Evolutionary conservation across 2,329 filamentous ascomycete species (phyloP).

Genomic region (Endoconidiophora polonica): DNA sequence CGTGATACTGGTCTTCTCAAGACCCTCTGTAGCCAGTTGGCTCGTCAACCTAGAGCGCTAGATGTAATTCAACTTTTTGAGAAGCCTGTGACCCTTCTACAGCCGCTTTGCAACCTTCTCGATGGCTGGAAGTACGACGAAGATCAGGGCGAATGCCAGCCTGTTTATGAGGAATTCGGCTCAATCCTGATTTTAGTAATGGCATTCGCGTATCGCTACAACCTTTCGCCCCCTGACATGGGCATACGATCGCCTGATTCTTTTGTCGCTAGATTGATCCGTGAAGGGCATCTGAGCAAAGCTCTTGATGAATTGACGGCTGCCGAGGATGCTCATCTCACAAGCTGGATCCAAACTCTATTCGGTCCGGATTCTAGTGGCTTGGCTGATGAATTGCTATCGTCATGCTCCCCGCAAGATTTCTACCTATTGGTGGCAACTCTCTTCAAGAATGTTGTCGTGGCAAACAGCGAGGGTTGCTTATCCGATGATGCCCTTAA

Average conservation of each 20-base stretch:
- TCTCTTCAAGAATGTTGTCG: slow-evolving; percentile 57
- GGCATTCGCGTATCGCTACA: slow-evolving; percentile 61
- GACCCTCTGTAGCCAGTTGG: slow-evolving; percentile 54
- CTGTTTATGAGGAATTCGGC: slow-evolving; percentile 74
- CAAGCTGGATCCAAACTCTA: slow-evolving; percentile 60
- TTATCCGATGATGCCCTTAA: slow-evolving; percentile 55
- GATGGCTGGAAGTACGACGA: slow-evolving; percentile 71
- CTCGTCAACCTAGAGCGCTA: slow-evolving; percentile 52
- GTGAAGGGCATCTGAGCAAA: slow-evolving; percentile 39
- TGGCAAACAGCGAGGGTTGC: slow-evolving; percentile 48
- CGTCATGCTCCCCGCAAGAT: slow-evolving; percentile 64
- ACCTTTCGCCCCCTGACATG: slow-evolving; percentile 45
- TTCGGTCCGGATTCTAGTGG: slow-evolving; percentile 59
- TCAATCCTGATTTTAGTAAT: slow-evolving; percentile 57
- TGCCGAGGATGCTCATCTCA: slow-evolving; percentile 48
- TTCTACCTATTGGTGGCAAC: slow-evolving; percentile 68
- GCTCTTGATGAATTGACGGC: slow-evolving; percentile 43
- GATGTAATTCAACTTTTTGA: slow-evolving; percentile 65
- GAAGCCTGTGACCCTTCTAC: slow-evolving; percentile 50
- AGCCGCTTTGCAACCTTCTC: slow-evolving; percentile 57
- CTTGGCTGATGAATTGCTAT: slow-evolving; percentile 65
- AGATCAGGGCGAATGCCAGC: slow-evolving; percentile 60
- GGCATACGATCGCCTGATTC: slow-evolving; percentile 43
- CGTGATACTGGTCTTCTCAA: slow-evolving; percentile 73
- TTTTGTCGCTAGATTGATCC: slow-evolving; percentile 51